Percentiles rank a stretch among this genome's conserved stretches.
These are phyloP conservation scores for Ciborinia camelliae DNA, from an alignment of 2,329 filamentous ascomycete species.

Conservation along the genomic window DNA sequence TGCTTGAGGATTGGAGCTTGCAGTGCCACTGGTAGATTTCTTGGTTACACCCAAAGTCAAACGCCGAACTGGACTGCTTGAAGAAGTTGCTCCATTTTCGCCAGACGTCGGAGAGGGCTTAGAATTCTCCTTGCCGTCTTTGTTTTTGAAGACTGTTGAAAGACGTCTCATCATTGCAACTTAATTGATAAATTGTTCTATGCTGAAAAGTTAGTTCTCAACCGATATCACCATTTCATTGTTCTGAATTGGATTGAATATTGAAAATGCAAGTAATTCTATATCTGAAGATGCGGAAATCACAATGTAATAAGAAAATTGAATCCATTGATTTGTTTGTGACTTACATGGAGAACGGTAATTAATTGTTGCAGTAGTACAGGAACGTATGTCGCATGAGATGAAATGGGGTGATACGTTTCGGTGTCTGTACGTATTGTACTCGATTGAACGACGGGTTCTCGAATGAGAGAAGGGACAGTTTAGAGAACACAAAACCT, in stretches of 20 bases:
- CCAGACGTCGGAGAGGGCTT: not conserved
- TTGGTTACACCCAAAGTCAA: slow-evolving; percentile 1
- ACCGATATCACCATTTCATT: no score
- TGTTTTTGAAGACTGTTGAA: slow-evolving; percentile 20
- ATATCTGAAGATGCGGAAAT: not conserved
- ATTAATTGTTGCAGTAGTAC: not conserved
- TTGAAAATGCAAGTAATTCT: not conserved
- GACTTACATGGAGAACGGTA: not conserved
- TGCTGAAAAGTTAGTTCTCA: not conserved
- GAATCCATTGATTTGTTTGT: not conserved
- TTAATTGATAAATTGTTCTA: not conserved
- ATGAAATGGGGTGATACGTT: not conserved
- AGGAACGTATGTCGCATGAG: not conserved
- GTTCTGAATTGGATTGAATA: no score
- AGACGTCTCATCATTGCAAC: slow-evolving; percentile 20
- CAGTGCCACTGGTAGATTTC: slow-evolving; percentile 4
- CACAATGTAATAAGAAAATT: not conserved
- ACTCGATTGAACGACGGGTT: not conserved
- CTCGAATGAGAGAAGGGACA: not conserved
- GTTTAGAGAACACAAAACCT: not conserved
- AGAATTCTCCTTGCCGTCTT: slow-evolving; percentile 19
- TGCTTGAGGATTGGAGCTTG: slow-evolving; percentile 12
- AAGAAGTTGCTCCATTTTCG: slow-evolving; percentile 7
- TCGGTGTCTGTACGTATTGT: not conserved
- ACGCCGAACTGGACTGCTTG: slow-evolving; percentile 5